Conservation (phyloP, 345 rosid species). For the Gossypium mustelinum region DNA sequence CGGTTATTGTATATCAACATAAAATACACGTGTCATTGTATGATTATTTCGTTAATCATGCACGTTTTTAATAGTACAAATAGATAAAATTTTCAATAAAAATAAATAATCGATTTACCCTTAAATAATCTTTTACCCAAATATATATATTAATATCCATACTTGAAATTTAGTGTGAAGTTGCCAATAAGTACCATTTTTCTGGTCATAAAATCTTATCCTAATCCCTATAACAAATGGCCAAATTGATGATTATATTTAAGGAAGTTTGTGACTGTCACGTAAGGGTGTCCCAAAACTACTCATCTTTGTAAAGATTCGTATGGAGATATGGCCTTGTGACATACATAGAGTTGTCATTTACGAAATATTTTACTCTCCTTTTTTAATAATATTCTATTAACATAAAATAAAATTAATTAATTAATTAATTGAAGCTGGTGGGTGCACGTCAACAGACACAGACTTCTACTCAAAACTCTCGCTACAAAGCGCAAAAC, state of each 20-base stretch:
- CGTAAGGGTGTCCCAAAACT: neutral
- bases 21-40: rapidly evolving
- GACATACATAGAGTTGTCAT: neutral
- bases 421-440: constrained; percentile 28
- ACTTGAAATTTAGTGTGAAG: too few relatives aligned
- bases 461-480: constrained; percentile 17
- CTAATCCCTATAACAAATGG: too few relatives aligned
- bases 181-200: too few relatives aligned
- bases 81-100: too few relatives aligned
- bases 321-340: neutral
- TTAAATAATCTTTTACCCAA: too few relatives aligned
- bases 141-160: too few relatives aligned
- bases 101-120: too few relatives aligned
- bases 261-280: neutral
- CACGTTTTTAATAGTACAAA: too few relatives aligned
- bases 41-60: too few relatives aligned
- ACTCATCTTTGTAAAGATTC: constrained; percentile 10
- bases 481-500: constrained; percentile 16
- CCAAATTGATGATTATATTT: too few relatives aligned
- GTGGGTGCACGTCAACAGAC: constrained; percentile 43
- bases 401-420: neutral
- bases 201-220: too few relatives aligned
- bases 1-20: rapidly evolving
- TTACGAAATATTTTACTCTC: neutral
- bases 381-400: too few relatives aligned